Base-by-base conservation (phyloP, 345 rosid genomes). In the Citropsis articulata region DNA sequence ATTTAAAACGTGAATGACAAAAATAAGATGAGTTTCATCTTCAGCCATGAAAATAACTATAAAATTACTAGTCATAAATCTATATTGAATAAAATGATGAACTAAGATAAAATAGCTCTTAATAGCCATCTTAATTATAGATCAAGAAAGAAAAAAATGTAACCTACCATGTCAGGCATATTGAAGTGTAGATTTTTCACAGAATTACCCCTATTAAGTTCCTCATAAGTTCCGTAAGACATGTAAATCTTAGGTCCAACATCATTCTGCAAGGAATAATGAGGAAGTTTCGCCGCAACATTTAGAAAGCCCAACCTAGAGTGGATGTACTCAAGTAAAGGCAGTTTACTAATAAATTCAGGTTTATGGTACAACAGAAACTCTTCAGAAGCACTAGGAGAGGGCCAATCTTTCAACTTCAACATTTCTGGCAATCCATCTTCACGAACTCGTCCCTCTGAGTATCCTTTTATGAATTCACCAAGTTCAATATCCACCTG, bases 331-430 rank as follows among this genome's bases (percentile, higher is more conserved):
- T 94, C 97, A n/a, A 91, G 95, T 63, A 94, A 82, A n/a, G 98
- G 99, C 83, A 97, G 83, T 86, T 89, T 89, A 86, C 87, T 89
- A 75, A 97, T 87, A 81, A 91, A 94, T 72, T 97, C 99, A 57
- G 97, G 92, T 82, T 94, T 89, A 78, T 91, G 97, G 84, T 91
- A 90, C 84, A 90, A 82, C 77, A 97, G 83, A 80, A 97, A 92
- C 84, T 94, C 99, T 83, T 97, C 99, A 5, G 94, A 89, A 72
- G 95, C 93, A 87, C 90, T 87, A 7, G 98, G 93, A 55, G 96
- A 89, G 77, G 99, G 98, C 98, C 99, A 97, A 75, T 97, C 97
- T 81, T 95, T 91, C 87, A 95, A 85, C 87, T 90, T 91, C 89
- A 93, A 83, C 88, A 88, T 80, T 76, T 84, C 76, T 18, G 84